These are phyloP conservation scores for Blastobotrys capitulatus DNA, from an alignment of 1,139 yeast species.

Conservation along the genomic window DNA sequence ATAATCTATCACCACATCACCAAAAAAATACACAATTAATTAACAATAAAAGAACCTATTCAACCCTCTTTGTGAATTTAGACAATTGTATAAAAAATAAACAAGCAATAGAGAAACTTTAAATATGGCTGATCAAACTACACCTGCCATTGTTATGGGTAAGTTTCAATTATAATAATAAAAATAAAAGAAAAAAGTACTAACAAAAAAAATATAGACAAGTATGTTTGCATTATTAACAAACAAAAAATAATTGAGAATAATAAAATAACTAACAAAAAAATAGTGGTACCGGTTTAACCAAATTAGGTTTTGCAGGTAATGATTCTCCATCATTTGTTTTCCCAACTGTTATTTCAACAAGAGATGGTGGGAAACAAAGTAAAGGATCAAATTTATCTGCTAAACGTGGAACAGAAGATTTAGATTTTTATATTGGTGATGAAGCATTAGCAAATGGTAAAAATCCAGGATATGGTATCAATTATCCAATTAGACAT, in stretches of 20 bases:
- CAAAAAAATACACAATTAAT: neutral
- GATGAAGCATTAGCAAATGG: slow-evolving; percentile 91
- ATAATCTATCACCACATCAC: neutral
- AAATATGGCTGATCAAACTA: slow-evolving; percentile 28
- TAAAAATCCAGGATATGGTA: slow-evolving; percentile 77
- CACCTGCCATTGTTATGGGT: slow-evolving; percentile 95
- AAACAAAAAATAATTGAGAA: slow-evolving; percentile 19
- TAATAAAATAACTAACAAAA: neutral
- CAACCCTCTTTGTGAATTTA: too few relatives aligned
- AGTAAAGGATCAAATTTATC: slow-evolving; percentile 19
- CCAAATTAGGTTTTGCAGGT: slow-evolving; percentile 97
- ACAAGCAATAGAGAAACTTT: too few relatives aligned
- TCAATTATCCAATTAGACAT: slow-evolving; percentile 89
- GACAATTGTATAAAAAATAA: too few relatives aligned
- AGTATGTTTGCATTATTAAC: slow-evolving; percentile 6
- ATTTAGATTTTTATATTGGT: slow-evolving; percentile 91
- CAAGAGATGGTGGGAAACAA: slow-evolving; percentile 44
- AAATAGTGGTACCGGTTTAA: slow-evolving; percentile 89
- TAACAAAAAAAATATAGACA: neutral
- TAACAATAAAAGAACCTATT: neutral
- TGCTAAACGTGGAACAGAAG: slow-evolving; percentile 82
- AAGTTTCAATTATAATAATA: slow-evolving; percentile 13
- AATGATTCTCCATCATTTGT: slow-evolving; percentile 97
- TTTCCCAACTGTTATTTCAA: slow-evolving; percentile 96
- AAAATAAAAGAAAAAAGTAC: neutral